Evolutionary conservation across 495 filamentous ascomycete genomes (phyloP).

Genomic region (Neurospora sp.): DNA sequence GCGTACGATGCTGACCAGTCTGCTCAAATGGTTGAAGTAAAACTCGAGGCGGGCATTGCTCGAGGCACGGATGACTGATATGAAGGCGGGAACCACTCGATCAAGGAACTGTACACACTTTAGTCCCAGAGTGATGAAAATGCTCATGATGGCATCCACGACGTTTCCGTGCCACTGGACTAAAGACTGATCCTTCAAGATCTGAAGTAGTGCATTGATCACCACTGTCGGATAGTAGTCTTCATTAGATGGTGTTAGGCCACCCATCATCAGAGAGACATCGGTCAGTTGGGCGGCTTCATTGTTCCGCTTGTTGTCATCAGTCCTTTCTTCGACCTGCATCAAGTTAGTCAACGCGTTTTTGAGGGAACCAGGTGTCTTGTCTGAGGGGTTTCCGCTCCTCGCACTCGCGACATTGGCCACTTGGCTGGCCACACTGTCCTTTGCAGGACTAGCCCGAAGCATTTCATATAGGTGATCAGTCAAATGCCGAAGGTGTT

Average conservation of each 20-base stretch:
- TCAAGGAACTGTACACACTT: conserved; percentile 92
- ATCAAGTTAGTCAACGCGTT: not conserved
- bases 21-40: conserved; percentile 92
- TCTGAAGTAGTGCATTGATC: conserved; percentile 84
- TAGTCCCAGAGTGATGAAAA: conserved; percentile 88
- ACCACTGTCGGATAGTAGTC: conserved; percentile 98
- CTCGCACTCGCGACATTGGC: not conserved
- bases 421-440: not conserved
- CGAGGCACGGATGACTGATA: conserved; percentile 72
- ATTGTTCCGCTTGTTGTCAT: conserved; percentile 41
- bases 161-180: conserved; percentile 84
- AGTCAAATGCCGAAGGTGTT: not conserved
- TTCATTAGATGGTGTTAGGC: conserved; percentile 91
- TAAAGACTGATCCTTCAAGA: conserved; percentile 81
- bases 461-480: not conserved
- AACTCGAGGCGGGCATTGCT: conserved; percentile 67
- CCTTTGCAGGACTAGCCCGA: not conserved
- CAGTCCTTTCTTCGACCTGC: conserved; percentile 43
- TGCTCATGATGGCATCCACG: conserved; percentile 98
- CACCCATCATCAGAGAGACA: conserved; percentile 94
- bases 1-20: conserved; percentile 86
- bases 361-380: not conserved
- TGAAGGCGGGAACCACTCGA: conserved; percentile 87
- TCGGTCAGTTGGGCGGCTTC: conserved; percentile 68
- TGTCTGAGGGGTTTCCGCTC: conserved; percentile 5